Base-by-base conservation (phyloP, 345 rosid species). In the Cardiospermum halicacabum region DNA sequence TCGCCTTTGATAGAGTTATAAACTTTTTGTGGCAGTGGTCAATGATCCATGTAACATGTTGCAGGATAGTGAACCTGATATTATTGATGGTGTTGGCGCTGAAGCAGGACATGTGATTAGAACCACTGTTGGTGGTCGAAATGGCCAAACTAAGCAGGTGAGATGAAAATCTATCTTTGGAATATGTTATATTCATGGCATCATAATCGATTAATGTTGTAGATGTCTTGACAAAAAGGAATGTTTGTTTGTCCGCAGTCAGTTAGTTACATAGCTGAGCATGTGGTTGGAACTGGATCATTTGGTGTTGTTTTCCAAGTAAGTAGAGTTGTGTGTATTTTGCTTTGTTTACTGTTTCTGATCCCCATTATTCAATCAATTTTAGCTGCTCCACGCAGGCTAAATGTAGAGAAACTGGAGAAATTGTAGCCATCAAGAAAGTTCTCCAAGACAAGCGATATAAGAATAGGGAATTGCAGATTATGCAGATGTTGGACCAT, bases 401-500 rank as follows among this genome's bases (percentile, higher is more conserved):
- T 18, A 94, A 91, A 80, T 94, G 97, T 71, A 74, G 90, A 67
- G 99, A 94, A 86, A 88, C 96, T 18, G 99, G 95, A 63, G 99
- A 91, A 69, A 78, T 82, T 54, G 91, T 94, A 60, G 97, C 99
- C 61, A 94, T 94, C 58, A 94, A 94, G 85, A 94, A 94, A 85
- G 99, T 94, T 70, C 89, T 94, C 51, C 96, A 94, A 68, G 99
- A 94, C 76, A 94, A 87, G 75, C 87, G 97, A 66, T 94, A 94
- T 78, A 94, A 94, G 85, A 94, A 94, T 64, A 81, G 98, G 78
- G 97, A 93, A 69, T 72, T 93, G 48, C 95, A 88, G 82, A 91
- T 88, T 25, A 93, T 93, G 95, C 82, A 85, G 72, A 83, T 94
- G 95, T 72, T 94, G 74, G 77, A 91, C 72, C 97, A 94, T 83